Evolutionary conservation across 2,329 filamentous ascomycete genomes (phyloP), one percentile per base, ranked within the genome.

Genomic region (Emmonsiellopsis sp.): DNA sequence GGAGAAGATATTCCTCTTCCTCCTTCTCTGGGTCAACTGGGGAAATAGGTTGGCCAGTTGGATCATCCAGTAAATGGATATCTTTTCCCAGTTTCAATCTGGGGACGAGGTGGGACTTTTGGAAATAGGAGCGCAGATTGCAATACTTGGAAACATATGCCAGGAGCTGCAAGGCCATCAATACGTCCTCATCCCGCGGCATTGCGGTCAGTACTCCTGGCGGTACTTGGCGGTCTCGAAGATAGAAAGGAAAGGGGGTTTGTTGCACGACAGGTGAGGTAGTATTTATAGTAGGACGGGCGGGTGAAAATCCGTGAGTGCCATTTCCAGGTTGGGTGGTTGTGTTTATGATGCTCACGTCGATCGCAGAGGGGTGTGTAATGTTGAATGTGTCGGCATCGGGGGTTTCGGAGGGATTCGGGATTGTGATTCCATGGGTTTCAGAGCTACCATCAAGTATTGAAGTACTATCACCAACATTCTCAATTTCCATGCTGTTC

Each of bases 71-170:
- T 52, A 89, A 75, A 56, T 86, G 81, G 32, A 96, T 78, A 65
- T 96, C 91, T 60, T 86, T 84, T 56, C 89, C 87, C 61, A 98
- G 92, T 68, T 91, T 91, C 49, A 98, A 83, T 58, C 85, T 87
- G 0, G 93, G 93, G 4, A 98, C 93, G 9, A 97, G 77, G 64
- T 98, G 93, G 40, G 91, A 95, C 68, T 87, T 82, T 66, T 98
- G 93, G 69, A 98, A 98, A 70, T 96, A 98, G 4, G 88, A 86
- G 14, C 93, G 84, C 33, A 98, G 81, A 62, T 95, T 94, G 77
- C 93, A 97, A 72, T 98, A 98, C 71, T 98, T 98, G 27, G 91
- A 96, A 53, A 98, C 92, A 68, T 98, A 98, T 13, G 93, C 93
- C 45, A 98, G 80, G 17, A 98, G 81, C 71, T 98, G 93, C 39